These are phyloP conservation scores for Clonostachys rosea DNA, from an alignment of 2,329 filamentous ascomycete species.

Conservation along the genomic window DNA sequence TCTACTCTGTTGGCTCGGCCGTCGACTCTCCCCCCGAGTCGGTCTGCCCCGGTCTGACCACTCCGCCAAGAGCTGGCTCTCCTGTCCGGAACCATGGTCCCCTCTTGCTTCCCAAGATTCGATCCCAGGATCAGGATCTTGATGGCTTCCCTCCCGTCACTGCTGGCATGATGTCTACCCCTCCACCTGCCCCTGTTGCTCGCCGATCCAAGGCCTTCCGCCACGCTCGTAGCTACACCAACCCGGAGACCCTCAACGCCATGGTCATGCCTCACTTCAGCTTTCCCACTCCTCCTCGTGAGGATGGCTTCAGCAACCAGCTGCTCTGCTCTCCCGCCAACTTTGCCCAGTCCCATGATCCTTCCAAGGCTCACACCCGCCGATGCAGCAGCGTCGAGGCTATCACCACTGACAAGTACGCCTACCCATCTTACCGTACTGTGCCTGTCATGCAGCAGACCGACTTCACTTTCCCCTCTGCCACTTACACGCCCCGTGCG, in stretches of 20 bases:
- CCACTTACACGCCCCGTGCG: constrained; percentile 37
- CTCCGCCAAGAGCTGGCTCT: constrained; percentile 59
- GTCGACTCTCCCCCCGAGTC: constrained; percentile 55
- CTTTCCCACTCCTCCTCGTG: constrained; percentile 26
- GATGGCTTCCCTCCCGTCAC: constrained; percentile 43
- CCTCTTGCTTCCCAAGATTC: constrained; percentile 78
- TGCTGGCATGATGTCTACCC: constrained; percentile 17
- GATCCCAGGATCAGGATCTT: constrained; percentile 76
- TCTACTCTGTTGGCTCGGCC: constrained; percentile 58
- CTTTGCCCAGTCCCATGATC: constrained; percentile 33
- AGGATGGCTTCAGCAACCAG: constrained; percentile 28
- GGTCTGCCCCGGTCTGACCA: constrained; percentile 62
- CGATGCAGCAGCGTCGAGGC: constrained; percentile 63
- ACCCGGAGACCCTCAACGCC: constrained; percentile 48
- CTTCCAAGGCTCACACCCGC: constrained; percentile 26
- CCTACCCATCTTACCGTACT: constrained; percentile 80
- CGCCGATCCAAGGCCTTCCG: background rate
- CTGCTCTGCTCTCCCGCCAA: constrained; percentile 64
- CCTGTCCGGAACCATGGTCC: constrained; percentile 77
- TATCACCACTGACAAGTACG: constrained; percentile 62
- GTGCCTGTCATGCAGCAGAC: constrained; percentile 43
- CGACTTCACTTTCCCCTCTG: constrained; percentile 38
- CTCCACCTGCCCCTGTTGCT: constrained; percentile 6
- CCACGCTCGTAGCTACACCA: constrained; percentile 56
- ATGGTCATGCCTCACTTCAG: constrained; percentile 28